Percentiles rank a stretch among this genome's conserved stretches.
phyloP scores from a whole-genome alignment of 2,329 filamentous ascomycete species.

The Scleromitrula shiraiana region DNA sequence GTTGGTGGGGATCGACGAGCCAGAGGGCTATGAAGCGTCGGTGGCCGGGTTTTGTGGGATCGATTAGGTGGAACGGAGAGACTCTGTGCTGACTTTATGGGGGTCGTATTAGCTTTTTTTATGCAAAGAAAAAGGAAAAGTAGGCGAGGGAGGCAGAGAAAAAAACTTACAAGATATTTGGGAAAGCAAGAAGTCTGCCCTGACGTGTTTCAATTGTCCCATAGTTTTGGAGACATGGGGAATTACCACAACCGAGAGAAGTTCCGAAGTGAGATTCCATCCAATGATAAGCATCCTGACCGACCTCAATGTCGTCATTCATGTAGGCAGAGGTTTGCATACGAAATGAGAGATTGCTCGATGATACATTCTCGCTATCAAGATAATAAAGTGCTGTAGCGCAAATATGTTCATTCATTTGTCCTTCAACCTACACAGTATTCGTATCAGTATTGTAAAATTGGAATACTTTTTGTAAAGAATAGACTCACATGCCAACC shows the following conservation, averaged over 20 bases:
- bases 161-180: slow-evolving; percentile 27
- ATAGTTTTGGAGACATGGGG: slow-evolving; percentile 31
- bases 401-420: slow-evolving; percentile 44
- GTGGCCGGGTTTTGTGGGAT: slow-evolving; percentile 45
- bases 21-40: slow-evolving; percentile 49
- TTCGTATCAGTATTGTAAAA: not conserved
- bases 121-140: not conserved
- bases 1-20: slow-evolving; percentile 47
- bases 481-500: slow-evolving; percentile 38
- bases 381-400: slow-evolving; percentile 46
- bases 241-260: not conserved
- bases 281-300: slow-evolving; percentile 13
- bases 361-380: slow-evolving; percentile 40
- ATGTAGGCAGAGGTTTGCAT: slow-evolving; percentile 17
- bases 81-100: slow-evolving; percentile 43
- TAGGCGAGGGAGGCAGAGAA: not conserved
- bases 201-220: slow-evolving; percentile 32
- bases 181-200: slow-evolving; percentile 38
- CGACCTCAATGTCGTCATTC: not conserved
- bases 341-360: slow-evolving; percentile 36
- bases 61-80: slow-evolving; percentile 41
- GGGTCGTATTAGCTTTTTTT: not conserved
- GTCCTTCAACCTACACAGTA: slow-evolving; percentile 1
- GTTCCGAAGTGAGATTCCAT: slow-evolving; percentile 16
- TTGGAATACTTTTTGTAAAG: not conserved